Base-by-base conservation (phyloP, 2,329 filamentous ascomycete genomes). In the Xylaria sp. region DNA sequence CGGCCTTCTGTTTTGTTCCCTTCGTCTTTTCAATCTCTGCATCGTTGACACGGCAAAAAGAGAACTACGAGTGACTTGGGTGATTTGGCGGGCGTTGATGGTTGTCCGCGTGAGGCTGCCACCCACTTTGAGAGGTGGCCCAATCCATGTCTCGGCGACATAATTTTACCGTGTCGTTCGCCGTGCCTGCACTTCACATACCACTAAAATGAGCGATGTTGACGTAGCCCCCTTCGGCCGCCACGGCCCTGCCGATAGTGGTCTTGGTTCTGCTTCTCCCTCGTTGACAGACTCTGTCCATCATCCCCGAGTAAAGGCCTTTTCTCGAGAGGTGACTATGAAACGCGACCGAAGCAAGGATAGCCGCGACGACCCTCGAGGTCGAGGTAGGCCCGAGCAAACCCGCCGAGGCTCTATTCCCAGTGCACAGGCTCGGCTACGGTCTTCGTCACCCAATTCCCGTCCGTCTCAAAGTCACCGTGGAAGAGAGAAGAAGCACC, bases 291-390 rank as follows among this genome's bases (percentile, higher is more conserved):
- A 67, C 55, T 60, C 71, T 61, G 65, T 59, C 60, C 71, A 69
- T 68, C 69, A 70, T 65, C 65, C 65, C 48, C 69, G 67, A 51
- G 65, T 65, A 53, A 70, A 67, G 56, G 34, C 57, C 19, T 57
- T 66, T 69, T 73, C 74, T 74, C 79, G 78, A 76, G 75, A 82
- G 80, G 79, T 76, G 79, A 78, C 79, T 71, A 81, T 82, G 79
- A 79, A 79, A 79, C 78, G 81, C 78, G 80, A 82, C 78, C 76
- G 75, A 69, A 78, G 74, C 75, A 76, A 69, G 70, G 73, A 74
- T 73, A 75, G 72, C 72, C 75, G 77, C 74, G 77, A 79, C 63
- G 77, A 73, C 74, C 75, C 73, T 54, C 74, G 75, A 76, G 77
- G 80, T 73, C 77, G 76, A 75, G 75, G 78, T 73, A 78, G 77